A percentile compares a stretch with the other conserved stretches of the same genome.
Evolutionary conservation across 768 basidiomycete genomes (phyloP).

Genomic region (Rhizopogon rudus): DNA sequence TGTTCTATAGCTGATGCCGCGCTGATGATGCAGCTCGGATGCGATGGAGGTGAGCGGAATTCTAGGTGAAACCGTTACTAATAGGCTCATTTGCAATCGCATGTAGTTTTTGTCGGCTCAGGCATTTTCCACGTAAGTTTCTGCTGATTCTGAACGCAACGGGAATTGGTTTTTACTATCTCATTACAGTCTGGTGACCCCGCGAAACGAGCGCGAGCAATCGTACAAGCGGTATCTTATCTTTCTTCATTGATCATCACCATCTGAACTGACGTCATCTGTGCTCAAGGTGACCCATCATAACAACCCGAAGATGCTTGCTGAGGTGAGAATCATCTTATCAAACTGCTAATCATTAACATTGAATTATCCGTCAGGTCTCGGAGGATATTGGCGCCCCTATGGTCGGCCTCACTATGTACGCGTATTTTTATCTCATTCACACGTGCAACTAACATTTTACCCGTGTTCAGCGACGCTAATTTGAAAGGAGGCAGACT

Average conservation of each 20-base stretch:
- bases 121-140: conserved; percentile 89
- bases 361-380: conserved; percentile 34
- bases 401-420: conserved; percentile 96
- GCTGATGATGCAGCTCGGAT: conserved; percentile 97
- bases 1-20: conserved; percentile 77
- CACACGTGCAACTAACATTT: not conserved
- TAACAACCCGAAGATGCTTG: conserved; percentile 90
- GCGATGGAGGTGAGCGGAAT: conserved; percentile 76
- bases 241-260: conserved; percentile 1
- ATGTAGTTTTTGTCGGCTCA: conserved; percentile 90
- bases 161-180: not conserved
- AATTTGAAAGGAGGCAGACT: conserved; percentile 67
- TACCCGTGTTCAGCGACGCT: conserved; percentile 40
- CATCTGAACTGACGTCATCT: conserved; percentile 4
- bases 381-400: conserved; percentile 82
- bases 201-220: conserved; percentile 88
- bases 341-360: conserved; percentile 2
- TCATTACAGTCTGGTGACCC: conserved; percentile 78
- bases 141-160: not conserved
- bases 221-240: conserved; percentile 84
- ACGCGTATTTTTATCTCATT: conserved; percentile 23
- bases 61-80: not conserved
- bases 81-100: conserved; percentile 3
- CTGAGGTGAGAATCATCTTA: conserved; percentile 51
- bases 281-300: conserved; percentile 74